These are phyloP conservation scores for Leishmania mexicana DNA, from an alignment of 208 protist genomes.

Conservation along the genomic window DNA sequence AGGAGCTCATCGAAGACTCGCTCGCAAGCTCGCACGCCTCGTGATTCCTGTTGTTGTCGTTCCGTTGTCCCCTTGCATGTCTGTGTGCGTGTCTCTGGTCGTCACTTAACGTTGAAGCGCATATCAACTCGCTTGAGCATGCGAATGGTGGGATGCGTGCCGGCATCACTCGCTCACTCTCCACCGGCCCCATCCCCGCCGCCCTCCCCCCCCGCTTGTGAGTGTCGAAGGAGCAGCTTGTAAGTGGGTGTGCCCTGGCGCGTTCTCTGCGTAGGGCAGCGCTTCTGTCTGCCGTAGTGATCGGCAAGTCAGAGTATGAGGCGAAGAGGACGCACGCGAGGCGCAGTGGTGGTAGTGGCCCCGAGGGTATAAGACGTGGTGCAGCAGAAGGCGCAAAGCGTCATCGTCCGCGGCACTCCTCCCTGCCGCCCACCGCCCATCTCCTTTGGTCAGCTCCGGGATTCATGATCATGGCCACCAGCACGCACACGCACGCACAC, in stretches of 20 bases:
- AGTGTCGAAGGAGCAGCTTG: neutral
- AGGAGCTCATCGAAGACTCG: neutral
- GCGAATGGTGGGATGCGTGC: neutral
- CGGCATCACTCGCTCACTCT: neutral
- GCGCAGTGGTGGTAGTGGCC: neutral
- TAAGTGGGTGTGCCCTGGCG: neutral
- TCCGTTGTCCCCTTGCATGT: neutral
- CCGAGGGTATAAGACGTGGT: neutral
- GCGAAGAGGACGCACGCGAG: neutral
- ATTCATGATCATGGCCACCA: neutral
- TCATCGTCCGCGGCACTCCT: neutral
- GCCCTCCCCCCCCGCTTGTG: too few species aligned
- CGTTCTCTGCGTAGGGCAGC: neutral
- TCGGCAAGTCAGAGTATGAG: neutral
- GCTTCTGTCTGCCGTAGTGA: neutral
- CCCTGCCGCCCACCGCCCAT: neutral
- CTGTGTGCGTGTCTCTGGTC: neutral
- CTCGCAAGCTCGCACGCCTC: neutral
- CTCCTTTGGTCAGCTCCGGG: neutral
- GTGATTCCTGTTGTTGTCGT: slow-evolving; percentile 3
- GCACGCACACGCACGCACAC: neutral
- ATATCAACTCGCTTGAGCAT: neutral
- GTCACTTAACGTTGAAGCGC: neutral
- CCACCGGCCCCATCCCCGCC: neutral
- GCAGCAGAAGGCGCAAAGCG: neutral